A percentile compares a stretch with the other conserved stretches of the same genome.
phyloP scores from a whole-genome alignment of 495 filamentous ascomycete species.

The Jackrogersella minutella region DNA sequence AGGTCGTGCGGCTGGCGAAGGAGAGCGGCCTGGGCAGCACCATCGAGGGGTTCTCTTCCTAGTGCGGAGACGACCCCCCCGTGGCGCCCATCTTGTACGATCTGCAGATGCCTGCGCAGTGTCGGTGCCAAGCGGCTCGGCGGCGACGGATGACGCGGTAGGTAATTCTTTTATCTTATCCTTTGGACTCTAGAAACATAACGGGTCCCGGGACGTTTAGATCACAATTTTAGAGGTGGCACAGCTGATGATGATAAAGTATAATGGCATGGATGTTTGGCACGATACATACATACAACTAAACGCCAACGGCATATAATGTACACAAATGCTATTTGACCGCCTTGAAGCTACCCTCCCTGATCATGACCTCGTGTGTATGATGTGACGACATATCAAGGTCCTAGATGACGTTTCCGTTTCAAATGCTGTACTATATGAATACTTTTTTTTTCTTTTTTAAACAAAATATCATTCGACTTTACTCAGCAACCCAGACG shows the following conservation, averaged over 20 bases:
- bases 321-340: slow-evolving; percentile 20
- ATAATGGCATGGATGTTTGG: not conserved
- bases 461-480: no score
- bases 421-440: no score
- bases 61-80: slow-evolving; percentile 5
- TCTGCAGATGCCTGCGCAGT: not conserved
- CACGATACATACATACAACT: not conserved
- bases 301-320: slow-evolving; percentile 21
- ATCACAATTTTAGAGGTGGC: not conserved
- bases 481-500: slow-evolving; percentile 87
- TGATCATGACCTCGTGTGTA: not conserved
- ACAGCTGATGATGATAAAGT: not conserved
- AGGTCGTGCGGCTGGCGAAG: slow-evolving; percentile 76
- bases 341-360: not conserved
- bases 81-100: slow-evolving; percentile 12
- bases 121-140: not conserved
- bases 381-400: slow-evolving; percentile 3
- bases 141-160: slow-evolving; percentile 1
- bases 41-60: slow-evolving; percentile 69
- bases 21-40: slow-evolving; percentile 76
- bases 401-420: not conserved
- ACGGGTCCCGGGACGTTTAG: no score
- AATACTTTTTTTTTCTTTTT: no score
- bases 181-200: no score
- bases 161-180: no score